These are phyloP conservation scores for Scleromitrula shiraiana DNA, from an alignment of 2,329 filamentous ascomycete genomes.

Conservation along the genomic window DNA sequence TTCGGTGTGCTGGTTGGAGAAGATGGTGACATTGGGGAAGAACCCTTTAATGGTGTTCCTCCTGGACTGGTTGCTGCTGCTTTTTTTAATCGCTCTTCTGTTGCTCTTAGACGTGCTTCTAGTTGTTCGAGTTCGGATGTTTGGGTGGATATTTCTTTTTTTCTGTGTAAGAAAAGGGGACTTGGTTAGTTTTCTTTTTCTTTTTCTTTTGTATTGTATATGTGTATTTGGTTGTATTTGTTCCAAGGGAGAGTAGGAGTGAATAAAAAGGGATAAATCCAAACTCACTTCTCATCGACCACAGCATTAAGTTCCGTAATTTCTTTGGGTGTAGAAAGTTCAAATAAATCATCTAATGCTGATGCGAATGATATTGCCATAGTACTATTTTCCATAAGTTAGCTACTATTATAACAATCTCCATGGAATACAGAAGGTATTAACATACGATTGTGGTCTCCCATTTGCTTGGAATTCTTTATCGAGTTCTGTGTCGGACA, in stretches of 20 bases:
- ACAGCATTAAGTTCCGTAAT: slow-evolving; percentile 67
- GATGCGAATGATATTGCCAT: slow-evolving; percentile 81
- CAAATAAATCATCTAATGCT: slow-evolving; percentile 83
- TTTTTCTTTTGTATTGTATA: too few species aligned
- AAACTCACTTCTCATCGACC: slow-evolving; percentile 70
- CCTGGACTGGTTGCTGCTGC: slow-evolving; percentile 8
- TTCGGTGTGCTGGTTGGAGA: neutral
- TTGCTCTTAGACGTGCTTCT: slow-evolving; percentile 74
- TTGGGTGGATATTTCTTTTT: slow-evolving; percentile 67
- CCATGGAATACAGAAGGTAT: too few species aligned
- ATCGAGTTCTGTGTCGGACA: slow-evolving; percentile 61
- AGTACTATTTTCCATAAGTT: slow-evolving; percentile 46
- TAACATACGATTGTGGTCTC: slow-evolving; percentile 72
- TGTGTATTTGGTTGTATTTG: too few species aligned
- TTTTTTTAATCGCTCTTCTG: slow-evolving; percentile 65
- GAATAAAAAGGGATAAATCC: neutral
- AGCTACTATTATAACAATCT: too few species aligned
- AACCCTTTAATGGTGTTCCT: too few species aligned
- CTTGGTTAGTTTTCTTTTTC: neutral
- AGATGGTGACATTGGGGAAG: too few species aligned
- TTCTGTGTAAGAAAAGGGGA: slow-evolving; percentile 46
- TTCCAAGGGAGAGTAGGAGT: too few species aligned
- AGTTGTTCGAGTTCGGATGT: slow-evolving; percentile 77
- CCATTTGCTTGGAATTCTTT: slow-evolving; percentile 70
- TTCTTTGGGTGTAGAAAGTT: slow-evolving; percentile 69